Evolutionary conservation across 495 filamentous ascomycete genomes (phyloP).

Genomic region (Hypoxylon lienhwacheense): DNA sequence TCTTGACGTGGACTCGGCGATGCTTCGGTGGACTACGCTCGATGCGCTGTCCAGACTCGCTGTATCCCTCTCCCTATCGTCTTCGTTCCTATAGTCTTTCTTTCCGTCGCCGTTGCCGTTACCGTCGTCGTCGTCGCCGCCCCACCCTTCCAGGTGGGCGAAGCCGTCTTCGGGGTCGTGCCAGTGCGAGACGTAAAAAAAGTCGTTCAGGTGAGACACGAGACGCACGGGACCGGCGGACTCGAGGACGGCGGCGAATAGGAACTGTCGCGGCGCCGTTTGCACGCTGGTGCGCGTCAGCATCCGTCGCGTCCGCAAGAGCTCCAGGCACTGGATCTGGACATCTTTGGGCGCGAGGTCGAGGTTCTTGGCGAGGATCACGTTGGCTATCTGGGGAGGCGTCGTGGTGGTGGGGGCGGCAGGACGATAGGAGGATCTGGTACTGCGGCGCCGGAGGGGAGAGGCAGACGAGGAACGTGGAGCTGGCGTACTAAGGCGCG

Average conservation of each 20-base stretch:
- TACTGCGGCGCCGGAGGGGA: slow-evolving; percentile 21
- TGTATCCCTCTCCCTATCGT: slow-evolving; percentile 28
- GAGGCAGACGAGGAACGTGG: slow-evolving; percentile 22
- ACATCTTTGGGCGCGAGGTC: slow-evolving; percentile 67
- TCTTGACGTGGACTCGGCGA: slow-evolving; percentile 4
- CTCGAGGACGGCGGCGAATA: slow-evolving; percentile 73
- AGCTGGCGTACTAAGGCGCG: slow-evolving; percentile 18
- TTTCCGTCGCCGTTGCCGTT: slow-evolving; percentile 10
- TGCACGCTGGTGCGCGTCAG: slow-evolving; percentile 71
- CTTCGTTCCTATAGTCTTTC: slow-evolving; percentile 27
- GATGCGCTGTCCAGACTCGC: slow-evolving; percentile 37
- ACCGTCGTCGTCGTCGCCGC: slow-evolving; percentile 25
- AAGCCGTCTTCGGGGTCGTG: slow-evolving; percentile 75
- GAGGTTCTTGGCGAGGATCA: slow-evolving; percentile 80
- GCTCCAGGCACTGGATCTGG: slow-evolving; percentile 88
- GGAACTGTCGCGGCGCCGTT: slow-evolving; percentile 74
- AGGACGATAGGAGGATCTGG: slow-evolving; percentile 14
- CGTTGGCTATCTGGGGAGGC: slow-evolving; percentile 64
- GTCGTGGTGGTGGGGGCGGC: neutral
- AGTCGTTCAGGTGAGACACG: slow-evolving; percentile 67
- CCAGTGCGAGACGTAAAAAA: slow-evolving; percentile 86
- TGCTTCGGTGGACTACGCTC: slow-evolving; percentile 34
- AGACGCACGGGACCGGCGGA: slow-evolving; percentile 39
- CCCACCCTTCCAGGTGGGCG: slow-evolving; percentile 64
- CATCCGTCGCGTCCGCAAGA: slow-evolving; percentile 78